Base-by-base conservation (phyloP, 148 eudicot genomes). In the Tetragonia tetragonoides region DNA sequence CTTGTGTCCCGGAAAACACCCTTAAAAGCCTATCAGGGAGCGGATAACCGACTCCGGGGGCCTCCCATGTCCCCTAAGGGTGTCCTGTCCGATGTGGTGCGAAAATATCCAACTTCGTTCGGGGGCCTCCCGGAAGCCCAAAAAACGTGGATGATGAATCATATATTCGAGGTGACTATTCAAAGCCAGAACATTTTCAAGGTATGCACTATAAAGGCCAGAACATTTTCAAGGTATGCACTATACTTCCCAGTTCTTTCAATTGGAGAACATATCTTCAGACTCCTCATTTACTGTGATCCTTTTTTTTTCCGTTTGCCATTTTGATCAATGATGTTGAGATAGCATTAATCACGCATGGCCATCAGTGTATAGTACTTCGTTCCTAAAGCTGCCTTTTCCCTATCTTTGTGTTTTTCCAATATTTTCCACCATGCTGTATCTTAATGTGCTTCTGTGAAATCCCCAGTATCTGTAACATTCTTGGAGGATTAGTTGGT, bases 141-240 rank as follows among this genome's bases (percentile, higher is more conserved):
- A n/a, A n/a, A n/a, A n/a, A n/a, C n/a, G n/a, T n/a, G 39, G 83
- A 77, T 28, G 88, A 81, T 66, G 44, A 83, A 15, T 74, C 84
- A 39, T 95, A 92, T 87, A 88, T 95, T 72, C 79, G 88, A 81
- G 83, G 87, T 68, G 77, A 75, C 74, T 21, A n/a, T n/a, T n/a
- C 80, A 59, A n/a, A n/a, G n/a, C n/a, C n/a, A n/a, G 77, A 75
- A 62, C 66, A 73, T 73, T 57, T 34, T 54, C 23, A 72, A 85
- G 92, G 92, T 88, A 88, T 54, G 61, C 28, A 8, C 75, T 42
- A 54, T 64, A 56, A 59, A 67, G 28, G 66, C 72, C 75, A 62
- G 77, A 75, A 62, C 66, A 73, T 73, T 57, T 34, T 54, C 23
- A 72, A 85, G 92, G 92, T 88, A 88, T 54, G 61, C 28, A 8